Base-by-base conservation (phyloP, 306 rosid species). In the Fragaria ananassa region DNA sequence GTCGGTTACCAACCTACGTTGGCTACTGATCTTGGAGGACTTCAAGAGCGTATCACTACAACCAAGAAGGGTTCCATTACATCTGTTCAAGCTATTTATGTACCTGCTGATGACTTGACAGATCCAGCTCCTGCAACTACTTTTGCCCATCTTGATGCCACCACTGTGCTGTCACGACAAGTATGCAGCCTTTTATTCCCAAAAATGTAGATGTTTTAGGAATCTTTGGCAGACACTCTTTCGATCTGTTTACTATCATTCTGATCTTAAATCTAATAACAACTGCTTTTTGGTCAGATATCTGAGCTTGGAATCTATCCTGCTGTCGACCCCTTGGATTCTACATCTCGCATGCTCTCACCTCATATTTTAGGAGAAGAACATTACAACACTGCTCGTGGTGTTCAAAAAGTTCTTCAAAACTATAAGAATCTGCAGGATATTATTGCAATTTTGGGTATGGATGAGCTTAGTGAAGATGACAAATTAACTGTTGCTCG, bases 91-190 rank as follows among this genome's bases (percentile, higher is more conserved):
- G 98, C 98, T 85, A 95, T 92, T 74, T 92, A 95, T 53, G 98
- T 95, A 81, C 98, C 97, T 81, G 97, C 96, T 78, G 98, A 95
- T 85, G 98, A 95, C 74, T 89, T 95, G 93, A 95, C 98, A 80
- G 98, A 95, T 95, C 98, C 98, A 18, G 98, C 98, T 75, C 98
- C 97, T 46, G 98, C 98, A 46, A 92, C 98, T 23, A 92, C 98
- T 15, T 95, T 95, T 13, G 98, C 98, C 88, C 98, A 95, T 89
- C 86, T 95, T 91, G 98, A 95, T 85, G 98, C 98, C 27, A 95
- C 97, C n/a, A 95, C 98, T 21, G 98, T 94, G 90, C 80, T 95
- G 63, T 95, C 98, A 1, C 86, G 96, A 76, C 96, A 89, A 93
- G 96, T 95, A 72, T 74, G 84, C 60, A 54, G 27, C 46, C 10